A percentile compares a stretch with the other conserved stretches of the same genome.
These are phyloP conservation scores for Heterobasidion occidentale DNA, from an alignment of 1,284 basidiomycete genomes.

Conservation along the genomic window DNA sequence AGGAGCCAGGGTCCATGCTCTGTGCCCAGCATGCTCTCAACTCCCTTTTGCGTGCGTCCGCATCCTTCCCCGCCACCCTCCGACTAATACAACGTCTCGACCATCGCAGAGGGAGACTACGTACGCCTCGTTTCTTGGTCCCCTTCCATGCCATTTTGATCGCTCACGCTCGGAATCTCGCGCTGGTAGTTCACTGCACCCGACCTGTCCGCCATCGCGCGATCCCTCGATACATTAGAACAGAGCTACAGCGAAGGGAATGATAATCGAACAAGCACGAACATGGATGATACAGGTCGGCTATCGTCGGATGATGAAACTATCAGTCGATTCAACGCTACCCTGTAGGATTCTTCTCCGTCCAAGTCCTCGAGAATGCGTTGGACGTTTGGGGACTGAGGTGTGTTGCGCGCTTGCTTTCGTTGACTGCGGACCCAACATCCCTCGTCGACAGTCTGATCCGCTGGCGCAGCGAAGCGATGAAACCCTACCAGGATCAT, in stretches of 20 bases:
- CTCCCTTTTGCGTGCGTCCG: constrained; percentile 62
- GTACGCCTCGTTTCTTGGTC: constrained; percentile 30
- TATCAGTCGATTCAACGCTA: constrained; percentile 1
- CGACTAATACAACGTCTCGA: constrained; percentile 4
- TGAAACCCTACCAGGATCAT: constrained; percentile 66
- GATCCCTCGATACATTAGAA: constrained; percentile 46
- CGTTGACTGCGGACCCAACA: not conserved
- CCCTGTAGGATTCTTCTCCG: constrained; percentile 73
- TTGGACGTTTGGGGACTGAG: constrained; percentile 78
- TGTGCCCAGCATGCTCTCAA: constrained; percentile 86
- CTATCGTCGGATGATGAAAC: not conserved
- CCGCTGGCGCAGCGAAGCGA: constrained; percentile 80
- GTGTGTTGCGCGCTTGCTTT: constrained; percentile 28
- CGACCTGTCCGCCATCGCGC: constrained; percentile 80
- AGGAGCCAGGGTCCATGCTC: constrained; percentile 71
- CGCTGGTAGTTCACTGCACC: constrained; percentile 67
- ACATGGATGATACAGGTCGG: constrained; percentile 87
- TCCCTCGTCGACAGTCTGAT: constrained; percentile 37
- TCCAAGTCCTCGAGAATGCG: constrained; percentile 76
- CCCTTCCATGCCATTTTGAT: constrained; percentile 3
- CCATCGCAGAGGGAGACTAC: constrained; percentile 55
- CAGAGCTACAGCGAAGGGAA: constrained; percentile 35
- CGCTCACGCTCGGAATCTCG: constrained; percentile 1
- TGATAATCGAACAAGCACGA: constrained; percentile 42
- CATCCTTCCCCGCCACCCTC: not conserved